Conservation (phyloP, 2,329 filamentous ascomycete genomes). For the Sporothrix sp. region DNA sequence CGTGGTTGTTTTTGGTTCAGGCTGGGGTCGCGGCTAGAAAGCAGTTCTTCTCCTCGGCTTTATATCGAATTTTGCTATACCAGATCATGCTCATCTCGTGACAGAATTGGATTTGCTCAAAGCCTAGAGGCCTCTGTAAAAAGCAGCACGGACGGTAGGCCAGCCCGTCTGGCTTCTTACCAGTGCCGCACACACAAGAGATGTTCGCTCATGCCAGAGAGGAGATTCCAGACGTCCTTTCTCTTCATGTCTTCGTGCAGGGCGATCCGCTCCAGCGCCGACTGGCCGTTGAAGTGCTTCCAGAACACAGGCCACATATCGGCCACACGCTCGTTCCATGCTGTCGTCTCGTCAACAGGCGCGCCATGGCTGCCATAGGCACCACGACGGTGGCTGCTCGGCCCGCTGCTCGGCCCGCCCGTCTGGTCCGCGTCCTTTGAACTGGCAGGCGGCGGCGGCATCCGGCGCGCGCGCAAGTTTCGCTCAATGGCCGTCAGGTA, state of each 20-base stretch:
- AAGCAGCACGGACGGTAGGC: no score
- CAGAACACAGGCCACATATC: conserved; percentile 63
- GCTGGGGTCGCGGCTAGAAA: conserved; percentile 1
- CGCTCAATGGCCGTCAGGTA: conserved; percentile 54
- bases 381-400: neutral
- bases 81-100: no score
- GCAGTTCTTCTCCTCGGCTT: neutral
- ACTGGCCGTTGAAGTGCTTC: conserved; percentile 80
- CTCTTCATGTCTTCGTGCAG: conserved; percentile 79
- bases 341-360: conserved; percentile 12
- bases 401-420: no score
- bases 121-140: no score
- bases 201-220: conserved; percentile 58
- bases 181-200: conserved; percentile 60
- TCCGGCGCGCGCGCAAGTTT: conserved; percentile 30
- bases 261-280: conserved; percentile 76
- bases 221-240: conserved; percentile 63
- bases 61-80: no score
- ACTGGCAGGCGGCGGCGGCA: conserved; percentile 9
- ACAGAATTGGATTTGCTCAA: no score
- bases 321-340: conserved; percentile 45
- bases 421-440: conserved; percentile 16
- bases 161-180: no score
- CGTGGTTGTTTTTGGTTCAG: conserved; percentile 3
- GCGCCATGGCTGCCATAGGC: neutral